A percentile compares a stretch with the other conserved stretches of the same genome.
phyloP scores from a whole-genome alignment of 352 stramenopile species.

The Phytophthora capsici region DNA sequence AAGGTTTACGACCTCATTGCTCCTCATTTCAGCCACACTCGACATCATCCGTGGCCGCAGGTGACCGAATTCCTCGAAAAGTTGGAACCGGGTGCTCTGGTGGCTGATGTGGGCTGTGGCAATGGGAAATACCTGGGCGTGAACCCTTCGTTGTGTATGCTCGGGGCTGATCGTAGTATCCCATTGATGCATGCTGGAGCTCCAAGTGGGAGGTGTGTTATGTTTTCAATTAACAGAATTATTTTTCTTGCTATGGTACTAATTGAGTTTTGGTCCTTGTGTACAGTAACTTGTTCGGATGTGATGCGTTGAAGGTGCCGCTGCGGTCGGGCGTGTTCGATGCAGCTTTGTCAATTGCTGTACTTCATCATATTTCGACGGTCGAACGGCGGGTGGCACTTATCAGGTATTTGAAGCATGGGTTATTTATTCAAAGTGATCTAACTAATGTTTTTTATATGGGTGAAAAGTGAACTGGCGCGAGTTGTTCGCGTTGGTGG shows the following conservation, averaged over 20 bases:
- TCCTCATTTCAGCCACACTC: conserved; percentile 85
- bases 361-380: conserved; percentile 87
- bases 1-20: conserved; percentile 88
- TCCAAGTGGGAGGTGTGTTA: conserved; percentile 41
- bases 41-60: conserved; percentile 81
- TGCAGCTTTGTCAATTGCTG: conserved; percentile 83
- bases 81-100: conserved; percentile 56
- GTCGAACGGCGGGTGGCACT: conserved; percentile 69
- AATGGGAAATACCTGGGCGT: conserved; percentile 86
- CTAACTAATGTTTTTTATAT: background rate
- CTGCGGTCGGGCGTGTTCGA: conserved; percentile 68
- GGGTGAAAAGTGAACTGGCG: conserved; percentile 81
- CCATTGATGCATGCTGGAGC: conserved; percentile 66
- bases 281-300: conserved; percentile 66
- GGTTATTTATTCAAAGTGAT: background rate
- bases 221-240: background rate
- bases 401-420: conserved; percentile 48
- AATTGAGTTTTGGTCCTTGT: conserved; percentile 3
- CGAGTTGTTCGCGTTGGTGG: conserved; percentile 68
- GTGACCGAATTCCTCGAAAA: conserved; percentile 65
- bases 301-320: conserved; percentile 72
- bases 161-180: conserved; percentile 80
- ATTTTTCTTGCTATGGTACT: background rate
- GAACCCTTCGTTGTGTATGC: conserved; percentile 65
- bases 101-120: conserved; percentile 82